phyloP scores from a whole-genome alignment of 78 protist species.

The Planoprotostelium fungivorum region DNA sequence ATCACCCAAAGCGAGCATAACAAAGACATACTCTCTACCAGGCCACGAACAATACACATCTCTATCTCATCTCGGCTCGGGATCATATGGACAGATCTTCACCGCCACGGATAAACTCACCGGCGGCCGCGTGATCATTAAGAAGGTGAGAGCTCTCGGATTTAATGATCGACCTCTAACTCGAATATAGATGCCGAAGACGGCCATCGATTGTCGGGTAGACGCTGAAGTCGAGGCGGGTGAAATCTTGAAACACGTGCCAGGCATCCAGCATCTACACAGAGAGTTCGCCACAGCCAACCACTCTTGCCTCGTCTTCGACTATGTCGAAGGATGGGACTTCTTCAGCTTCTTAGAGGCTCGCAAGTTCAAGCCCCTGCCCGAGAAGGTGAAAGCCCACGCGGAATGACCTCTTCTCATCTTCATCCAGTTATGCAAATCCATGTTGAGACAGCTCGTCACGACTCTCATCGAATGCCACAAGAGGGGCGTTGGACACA shows the following conservation, averaged over 20 bases:
- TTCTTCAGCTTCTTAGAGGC: not conserved
- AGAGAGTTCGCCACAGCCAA: not conserved
- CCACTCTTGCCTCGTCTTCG: not conserved
- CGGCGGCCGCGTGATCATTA: not conserved
- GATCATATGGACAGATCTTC: not conserved
- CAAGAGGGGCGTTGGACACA: not conserved
- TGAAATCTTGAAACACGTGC: not conserved
- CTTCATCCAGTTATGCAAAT: not conserved
- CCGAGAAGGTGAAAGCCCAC: not conserved
- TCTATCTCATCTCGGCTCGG: not conserved
- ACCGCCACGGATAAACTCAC: not conserved
- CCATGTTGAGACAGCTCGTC: not conserved
- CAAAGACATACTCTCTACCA: not conserved
- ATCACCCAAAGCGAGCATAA: not conserved
- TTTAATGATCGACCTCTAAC: not conserved
- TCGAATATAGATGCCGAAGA: not conserved
- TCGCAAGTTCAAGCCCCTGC: not conserved
- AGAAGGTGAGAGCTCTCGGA: not conserved
- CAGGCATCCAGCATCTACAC: not conserved
- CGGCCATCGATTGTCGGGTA: not conserved
- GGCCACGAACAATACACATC: not conserved
- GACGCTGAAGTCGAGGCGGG: not conserved
- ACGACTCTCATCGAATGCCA: not conserved
- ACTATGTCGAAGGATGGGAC: not conserved
- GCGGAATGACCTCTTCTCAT: not conserved